These are phyloP conservation scores for Daedaleopsis nitida DNA, from an alignment of 768 basidiomycete species.

Conservation along the genomic window DNA sequence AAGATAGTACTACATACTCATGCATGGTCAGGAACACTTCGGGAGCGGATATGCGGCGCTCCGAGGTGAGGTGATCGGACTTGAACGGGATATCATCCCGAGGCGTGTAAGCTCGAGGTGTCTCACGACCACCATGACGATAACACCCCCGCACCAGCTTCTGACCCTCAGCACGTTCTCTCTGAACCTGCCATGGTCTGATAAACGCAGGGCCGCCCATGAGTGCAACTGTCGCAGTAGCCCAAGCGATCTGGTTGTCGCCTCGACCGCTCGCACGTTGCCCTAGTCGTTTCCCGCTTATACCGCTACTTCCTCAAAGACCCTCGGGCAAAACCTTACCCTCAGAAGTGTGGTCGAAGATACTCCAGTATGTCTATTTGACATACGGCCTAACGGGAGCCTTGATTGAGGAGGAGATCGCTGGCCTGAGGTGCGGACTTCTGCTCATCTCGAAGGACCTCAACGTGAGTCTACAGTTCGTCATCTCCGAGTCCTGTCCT, in stretches of 20 bases:
- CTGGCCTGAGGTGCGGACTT: constrained; percentile 31
- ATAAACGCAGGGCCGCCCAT: neutral
- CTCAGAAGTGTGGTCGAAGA: constrained; percentile 68
- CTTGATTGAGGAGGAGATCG: constrained; percentile 5
- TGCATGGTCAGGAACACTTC: too few species aligned
- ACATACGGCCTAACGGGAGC: constrained; percentile 15
- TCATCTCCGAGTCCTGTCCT: neutral
- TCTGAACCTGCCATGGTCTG: neutral
- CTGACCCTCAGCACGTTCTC: neutral
- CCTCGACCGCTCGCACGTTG: constrained; percentile 67
- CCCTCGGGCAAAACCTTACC: constrained; percentile 60
- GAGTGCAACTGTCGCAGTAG: constrained; percentile 1
- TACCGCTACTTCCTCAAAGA: constrained; percentile 66
- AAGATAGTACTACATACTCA: too few species aligned
- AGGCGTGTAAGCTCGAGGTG: neutral
- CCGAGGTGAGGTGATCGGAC: constrained; percentile 1
- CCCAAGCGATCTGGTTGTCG: constrained; percentile 47
- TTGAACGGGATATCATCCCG: constrained; percentile 2
- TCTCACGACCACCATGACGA: constrained; percentile 16
- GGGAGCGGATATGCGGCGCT: neutral
- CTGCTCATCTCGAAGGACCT: constrained; percentile 22
- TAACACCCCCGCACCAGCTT: neutral
- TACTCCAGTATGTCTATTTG: constrained; percentile 46
- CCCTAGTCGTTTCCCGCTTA: constrained; percentile 61
- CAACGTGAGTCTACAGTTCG: constrained; percentile 12